Evolutionary conservation across 331 rosid genomes (phyloP).

Genomic region (Pyracantha coccinea): DNA sequence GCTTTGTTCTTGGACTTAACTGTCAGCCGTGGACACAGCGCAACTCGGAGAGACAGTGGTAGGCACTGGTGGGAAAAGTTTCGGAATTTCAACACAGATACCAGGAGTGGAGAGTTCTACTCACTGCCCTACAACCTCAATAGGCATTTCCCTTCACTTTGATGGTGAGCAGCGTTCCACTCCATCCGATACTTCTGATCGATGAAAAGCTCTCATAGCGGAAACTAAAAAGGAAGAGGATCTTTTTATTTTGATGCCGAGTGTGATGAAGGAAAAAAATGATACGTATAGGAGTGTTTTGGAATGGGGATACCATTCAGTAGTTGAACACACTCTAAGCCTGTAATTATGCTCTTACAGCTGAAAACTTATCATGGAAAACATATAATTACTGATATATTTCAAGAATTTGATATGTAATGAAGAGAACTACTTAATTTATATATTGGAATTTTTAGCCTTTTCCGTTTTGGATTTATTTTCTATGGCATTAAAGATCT

Average conservation of each 20-base stretch:
- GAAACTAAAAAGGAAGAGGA: not conserved
- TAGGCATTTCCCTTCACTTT: constrained; percentile 72
- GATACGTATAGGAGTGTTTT: not conserved
- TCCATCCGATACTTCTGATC: not conserved
- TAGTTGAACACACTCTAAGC: not conserved
- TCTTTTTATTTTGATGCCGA: not conserved
- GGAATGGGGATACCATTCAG: not conserved
- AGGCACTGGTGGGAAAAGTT: constrained; percentile 88
- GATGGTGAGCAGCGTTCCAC: constrained; percentile 10
- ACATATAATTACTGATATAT: not conserved
- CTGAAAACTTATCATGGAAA: not conserved
- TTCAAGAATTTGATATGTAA: not conserved
- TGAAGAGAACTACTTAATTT: not conserved
- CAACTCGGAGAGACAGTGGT: constrained; percentile 67
- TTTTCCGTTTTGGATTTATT: not conserved
- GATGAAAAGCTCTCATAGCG: constrained; percentile 3
- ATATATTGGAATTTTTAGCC: not conserved
- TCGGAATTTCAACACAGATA: constrained; percentile 39
- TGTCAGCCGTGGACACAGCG: constrained; percentile 25
- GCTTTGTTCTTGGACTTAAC: constrained; percentile 61
- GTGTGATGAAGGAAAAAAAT: not conserved
- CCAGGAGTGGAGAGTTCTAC: constrained; percentile 71
- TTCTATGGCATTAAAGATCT: not conserved
- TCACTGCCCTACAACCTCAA: constrained; percentile 54
- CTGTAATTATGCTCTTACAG: not conserved